Evolutionary conservation across 768 basidiomycete species (phyloP), one percentile per base, ranked within the genome.

Genomic region (Pluteus cervinus): DNA sequence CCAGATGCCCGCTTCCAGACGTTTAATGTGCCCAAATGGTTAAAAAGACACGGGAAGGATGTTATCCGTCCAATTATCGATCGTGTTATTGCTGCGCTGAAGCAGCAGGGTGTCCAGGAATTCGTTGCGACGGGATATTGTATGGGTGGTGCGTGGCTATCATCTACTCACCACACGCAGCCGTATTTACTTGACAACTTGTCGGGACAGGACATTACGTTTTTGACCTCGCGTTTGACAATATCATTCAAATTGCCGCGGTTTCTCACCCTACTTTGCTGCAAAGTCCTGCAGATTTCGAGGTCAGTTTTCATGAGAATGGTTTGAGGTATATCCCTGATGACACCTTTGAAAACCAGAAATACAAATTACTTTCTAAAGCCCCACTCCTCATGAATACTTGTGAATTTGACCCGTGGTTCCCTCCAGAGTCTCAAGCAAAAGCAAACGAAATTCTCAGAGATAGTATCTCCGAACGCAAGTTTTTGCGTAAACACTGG

Each of bases 301-400:
- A 83, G 63, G 80, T 76, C 30, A 10, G 48, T 41, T 32, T n/a
- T 5, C 15, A 21, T 5, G n/a, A n/a, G n/a, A n/a, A n/a, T n/a
- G n/a, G n/a, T n/a, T n/a, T n/a, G n/a, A n/a, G n/a, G n/a, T n/a
- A 28, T 24, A 14, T 20, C 26, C 11, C 29, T n/a, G n/a, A 10
- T 10, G 8, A 23, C 10, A 24, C 29, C 16, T 24, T 28, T 24
- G n/a, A 29, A 14, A 1, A 7, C 6, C 42, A 78, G 80, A 70
- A 61, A 64, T 75, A 75, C 53, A 45, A 57, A 30, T 39, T 48
- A 3, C 45, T 33, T 8, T 62, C 77, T 22, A 68, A 68, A 30
- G 66, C 66, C 1, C 78, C 81, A n/a, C 63, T 84, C 18, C 66
- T 86, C 26, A 78, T 83, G 58, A 82, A 82, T 63, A 74, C 72